A percentile compares a stretch with the other conserved stretches of the same genome.
These are phyloP conservation scores for Aspergillus clavatus DNA, from an alignment of 2,329 filamentous ascomycete genomes.

Conservation along the genomic window DNA sequence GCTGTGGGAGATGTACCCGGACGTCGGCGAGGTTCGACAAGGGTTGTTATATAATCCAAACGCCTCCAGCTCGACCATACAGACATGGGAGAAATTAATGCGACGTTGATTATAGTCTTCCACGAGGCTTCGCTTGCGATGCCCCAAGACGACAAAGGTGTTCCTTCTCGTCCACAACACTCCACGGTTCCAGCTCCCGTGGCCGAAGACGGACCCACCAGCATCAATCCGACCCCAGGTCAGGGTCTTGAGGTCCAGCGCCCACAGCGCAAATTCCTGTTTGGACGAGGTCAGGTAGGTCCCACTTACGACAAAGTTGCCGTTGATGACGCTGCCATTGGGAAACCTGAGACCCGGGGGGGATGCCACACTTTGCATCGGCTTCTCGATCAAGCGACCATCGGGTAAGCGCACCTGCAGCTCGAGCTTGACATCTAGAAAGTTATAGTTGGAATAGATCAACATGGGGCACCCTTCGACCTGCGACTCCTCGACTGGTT, in stretches of 20 bases:
- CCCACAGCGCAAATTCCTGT: conserved; percentile 97
- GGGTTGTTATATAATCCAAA: conserved; percentile 98
- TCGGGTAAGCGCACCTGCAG: conserved; percentile 82
- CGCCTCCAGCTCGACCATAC: conserved; percentile 92
- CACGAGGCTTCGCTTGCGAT: conserved; percentile 86
- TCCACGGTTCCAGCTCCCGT: conserved; percentile 96
- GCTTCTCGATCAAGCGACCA: conserved; percentile 76
- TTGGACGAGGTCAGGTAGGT: conserved; percentile 97
- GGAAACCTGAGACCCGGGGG: conserved; percentile 92
- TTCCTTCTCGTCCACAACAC: conserved; percentile 91
- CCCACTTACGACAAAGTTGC: conserved; percentile 93
- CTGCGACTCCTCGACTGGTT: conserved; percentile 26
- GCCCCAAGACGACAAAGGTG: conserved; percentile 91
- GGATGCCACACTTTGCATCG: conserved; percentile 76
- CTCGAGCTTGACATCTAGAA: conserved; percentile 92
- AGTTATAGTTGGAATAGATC: conserved; percentile 99
- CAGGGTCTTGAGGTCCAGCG: conserved; percentile 77
- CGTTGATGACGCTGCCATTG: conserved; percentile 91
- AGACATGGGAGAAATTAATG: conserved; percentile 95
- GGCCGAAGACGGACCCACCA: conserved; percentile 86
- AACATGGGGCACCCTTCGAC: conserved; percentile 65
- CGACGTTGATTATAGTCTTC: conserved; percentile 98
- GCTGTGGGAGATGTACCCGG: conserved; percentile 79
- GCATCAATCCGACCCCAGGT: conserved; percentile 96
- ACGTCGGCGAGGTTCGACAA: conserved; percentile 69